Evolutionary conservation across 1,139 yeast genomes (phyloP), one percentile per base, ranked within the genome.

Genomic region (Hemisphaericaspora xylanilytica): DNA sequence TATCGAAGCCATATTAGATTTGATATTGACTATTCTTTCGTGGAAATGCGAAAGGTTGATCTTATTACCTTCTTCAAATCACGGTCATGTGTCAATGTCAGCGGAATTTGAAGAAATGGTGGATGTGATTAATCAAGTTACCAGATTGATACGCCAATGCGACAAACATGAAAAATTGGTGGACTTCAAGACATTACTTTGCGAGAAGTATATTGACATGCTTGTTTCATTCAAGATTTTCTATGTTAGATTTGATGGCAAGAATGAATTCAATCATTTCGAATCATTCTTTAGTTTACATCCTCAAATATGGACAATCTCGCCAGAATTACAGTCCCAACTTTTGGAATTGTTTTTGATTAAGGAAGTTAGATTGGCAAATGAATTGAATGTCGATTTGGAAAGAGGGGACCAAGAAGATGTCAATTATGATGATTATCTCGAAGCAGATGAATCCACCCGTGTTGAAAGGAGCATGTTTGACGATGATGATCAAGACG

Each of bases 371-470:
- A 51, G 49, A 21, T 42, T 65, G 5, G 72, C 65, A 0, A 45
- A 43, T 18, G 29, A 43, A 3, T 41, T 54, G 12, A 61, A 58
- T 0, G 52, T 70, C 3, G 66, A 69, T 10, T 56, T 83, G 39
- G 84, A 78, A 26, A 69, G 86, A 50, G 65, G 61, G 17, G 80
- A 70, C 28, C 70, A 71, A 28, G 89, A 83, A 55, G 82, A 73
- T 49, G 85, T 80, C 3, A 73, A 74, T 45, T 71, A 72, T 41
- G 75, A 66, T 38, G 71, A 70, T 16, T 48, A 57, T 42, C 48
- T 52, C 26, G 53, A 47, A 9, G 49, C 43, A 25, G 53, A 42
- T 5, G 48, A 35, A 7, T 21, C 33, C 5, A 51, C 42, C 3
- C 46, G 44, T 10, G 25, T 17, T 13, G 41, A 36, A 25, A 33